Conservation (phyloP, 2,329 filamentous ascomycete species). For the Phialophora expanda region DNA sequence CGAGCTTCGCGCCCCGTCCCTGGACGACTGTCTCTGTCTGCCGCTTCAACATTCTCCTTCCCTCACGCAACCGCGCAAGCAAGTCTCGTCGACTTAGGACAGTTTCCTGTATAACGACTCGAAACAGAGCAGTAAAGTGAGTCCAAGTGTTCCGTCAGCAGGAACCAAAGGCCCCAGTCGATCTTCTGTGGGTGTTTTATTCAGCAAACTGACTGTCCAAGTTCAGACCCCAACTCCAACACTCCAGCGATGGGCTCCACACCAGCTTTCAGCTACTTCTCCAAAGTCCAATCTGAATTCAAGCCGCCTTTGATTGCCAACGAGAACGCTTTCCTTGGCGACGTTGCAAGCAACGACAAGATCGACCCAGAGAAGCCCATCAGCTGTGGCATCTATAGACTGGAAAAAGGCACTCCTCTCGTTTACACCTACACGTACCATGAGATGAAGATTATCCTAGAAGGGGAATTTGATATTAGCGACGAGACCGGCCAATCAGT, state of each 20-base stretch:
- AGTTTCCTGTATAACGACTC: neutral
- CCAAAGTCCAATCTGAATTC: constrained; percentile 64
- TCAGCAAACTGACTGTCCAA: constrained; percentile 26
- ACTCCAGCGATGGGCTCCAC: constrained; percentile 26
- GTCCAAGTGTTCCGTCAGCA: neutral
- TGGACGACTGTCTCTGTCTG: constrained; percentile 19
- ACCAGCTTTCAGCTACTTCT: constrained; percentile 53
- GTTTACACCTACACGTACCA: constrained; percentile 73
- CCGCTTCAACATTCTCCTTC: constrained; percentile 15
- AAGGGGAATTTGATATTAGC: constrained; percentile 68
- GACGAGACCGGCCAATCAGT: constrained; percentile 63
- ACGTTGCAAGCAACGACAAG: constrained; percentile 63
- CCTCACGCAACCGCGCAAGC: neutral
- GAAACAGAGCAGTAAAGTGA: constrained; percentile 10
- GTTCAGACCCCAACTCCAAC: constrained; percentile 4
- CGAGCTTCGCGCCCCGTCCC: constrained; percentile 16
- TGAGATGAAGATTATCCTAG: constrained; percentile 75
- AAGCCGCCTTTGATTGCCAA: constrained; percentile 70
- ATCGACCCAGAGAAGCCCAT: constrained; percentile 64
- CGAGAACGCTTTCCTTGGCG: constrained; percentile 70
- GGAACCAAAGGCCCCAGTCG: neutral
- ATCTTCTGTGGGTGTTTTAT: neutral
- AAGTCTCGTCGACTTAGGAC: neutral
- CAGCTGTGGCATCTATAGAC: constrained; percentile 68
- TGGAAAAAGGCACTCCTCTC: constrained; percentile 70